These are phyloP conservation scores for Brassica balearica DNA, from an alignment of 441 rosid genomes.

Conservation along the genomic window DNA sequence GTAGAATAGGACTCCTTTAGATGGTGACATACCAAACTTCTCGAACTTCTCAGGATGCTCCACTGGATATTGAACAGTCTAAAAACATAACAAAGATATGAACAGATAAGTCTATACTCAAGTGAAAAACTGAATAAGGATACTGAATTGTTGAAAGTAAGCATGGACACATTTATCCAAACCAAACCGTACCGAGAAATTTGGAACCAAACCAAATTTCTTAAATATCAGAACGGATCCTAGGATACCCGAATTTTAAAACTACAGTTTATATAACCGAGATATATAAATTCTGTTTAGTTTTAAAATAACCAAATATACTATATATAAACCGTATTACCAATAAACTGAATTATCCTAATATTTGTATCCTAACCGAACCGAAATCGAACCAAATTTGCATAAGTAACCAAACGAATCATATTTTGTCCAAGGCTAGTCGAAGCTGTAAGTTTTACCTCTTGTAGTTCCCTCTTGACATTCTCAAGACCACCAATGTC, in stretches of 20 bases:
- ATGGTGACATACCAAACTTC: conserved; percentile 87
- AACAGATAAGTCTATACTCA: background rate
- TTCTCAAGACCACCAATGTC: conserved; percentile 81
- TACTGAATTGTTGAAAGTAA: background rate
- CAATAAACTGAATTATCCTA: background rate
- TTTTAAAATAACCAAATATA: background rate
- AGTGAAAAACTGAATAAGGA: background rate
- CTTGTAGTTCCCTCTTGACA: conserved; percentile 82
- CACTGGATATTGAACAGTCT: conserved; percentile 87
- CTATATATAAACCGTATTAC: background rate
- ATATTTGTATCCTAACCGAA: background rate
- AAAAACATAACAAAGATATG: conserved; percentile 2
- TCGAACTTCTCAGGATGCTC: conserved; percentile 90
- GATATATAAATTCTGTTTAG: background rate
- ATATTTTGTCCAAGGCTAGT: background rate
- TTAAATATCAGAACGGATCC: background rate
- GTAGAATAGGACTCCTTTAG: conserved; percentile 78
- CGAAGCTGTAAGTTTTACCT: conserved; percentile 48
- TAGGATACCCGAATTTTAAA: background rate
- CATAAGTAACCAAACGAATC: background rate
- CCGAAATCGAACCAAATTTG: background rate
- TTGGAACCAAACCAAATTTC: background rate
- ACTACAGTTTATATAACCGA: background rate
- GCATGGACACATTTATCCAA: background rate
- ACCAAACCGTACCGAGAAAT: background rate